These are phyloP conservation scores for Paramecium pentaurelia DNA, from an alignment of 73 alveolate genomes.

Conservation along the genomic window DNA sequence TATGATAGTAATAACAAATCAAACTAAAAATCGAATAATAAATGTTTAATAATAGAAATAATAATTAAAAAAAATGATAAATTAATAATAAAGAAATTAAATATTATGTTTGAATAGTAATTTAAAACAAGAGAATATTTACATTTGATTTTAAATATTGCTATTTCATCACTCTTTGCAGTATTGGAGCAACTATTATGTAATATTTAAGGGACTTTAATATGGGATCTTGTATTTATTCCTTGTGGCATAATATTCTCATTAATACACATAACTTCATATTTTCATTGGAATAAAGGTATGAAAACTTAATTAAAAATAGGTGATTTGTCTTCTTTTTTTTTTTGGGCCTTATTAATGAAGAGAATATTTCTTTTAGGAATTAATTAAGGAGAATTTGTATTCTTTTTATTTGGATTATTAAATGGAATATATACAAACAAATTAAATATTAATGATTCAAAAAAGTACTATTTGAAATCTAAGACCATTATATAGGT, in stretches of 20 bases:
- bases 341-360: not conserved
- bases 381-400: not conserved
- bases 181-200: not conserved
- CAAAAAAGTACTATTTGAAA: not conserved
- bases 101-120: not conserved
- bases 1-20: not conserved
- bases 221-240: not conserved
- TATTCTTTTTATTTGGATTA: not conserved
- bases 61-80: too few relatives aligned
- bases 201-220: not conserved
- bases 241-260: not conserved
- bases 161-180: not conserved
- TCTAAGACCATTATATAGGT: not conserved
- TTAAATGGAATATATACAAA: not conserved
- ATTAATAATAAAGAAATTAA: not conserved
- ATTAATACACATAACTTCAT: not conserved
- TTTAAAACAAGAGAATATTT: not conserved
- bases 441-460: not conserved
- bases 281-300: not conserved
- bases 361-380: not conserved
- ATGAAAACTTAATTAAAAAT: not conserved
- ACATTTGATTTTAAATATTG: not conserved
- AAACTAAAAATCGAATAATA: too few relatives aligned
- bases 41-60: too few relatives aligned
- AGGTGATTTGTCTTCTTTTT: not conserved